Evolutionary conservation across 805 yeast species (phyloP).

Genomic region (Zygosaccharomyces lentus): DNA sequence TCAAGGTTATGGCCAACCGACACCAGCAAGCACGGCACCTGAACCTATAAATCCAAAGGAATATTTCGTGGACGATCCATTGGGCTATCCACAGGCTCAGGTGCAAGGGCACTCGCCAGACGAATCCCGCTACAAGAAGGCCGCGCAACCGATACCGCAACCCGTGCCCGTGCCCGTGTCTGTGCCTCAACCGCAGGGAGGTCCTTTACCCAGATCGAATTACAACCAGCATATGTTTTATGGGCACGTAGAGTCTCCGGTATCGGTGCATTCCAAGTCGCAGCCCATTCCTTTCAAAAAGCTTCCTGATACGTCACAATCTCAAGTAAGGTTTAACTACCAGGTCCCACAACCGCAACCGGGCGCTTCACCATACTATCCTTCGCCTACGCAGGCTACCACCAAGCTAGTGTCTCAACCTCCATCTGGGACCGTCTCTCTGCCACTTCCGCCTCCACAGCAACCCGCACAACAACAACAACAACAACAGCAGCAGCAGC

Average conservation of each 20-base stretch:
- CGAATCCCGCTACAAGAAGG: neutral
- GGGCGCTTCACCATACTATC: constrained; percentile 8
- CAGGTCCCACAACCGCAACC: constrained; percentile 3
- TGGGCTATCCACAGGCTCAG: neutral
- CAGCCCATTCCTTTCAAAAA: constrained; percentile 9
- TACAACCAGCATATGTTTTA: constrained; percentile 6
- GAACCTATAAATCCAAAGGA: neutral
- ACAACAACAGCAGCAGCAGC: neutral
- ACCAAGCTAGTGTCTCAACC: neutral
- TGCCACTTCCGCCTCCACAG: neutral
- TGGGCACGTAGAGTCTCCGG: constrained; percentile 6
- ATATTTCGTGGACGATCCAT: neutral
- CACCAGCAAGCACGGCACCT: constrained; percentile 8
- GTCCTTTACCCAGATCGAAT: neutral
- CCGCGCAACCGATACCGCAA: constrained; percentile 4
- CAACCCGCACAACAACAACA: constrained; percentile 1
- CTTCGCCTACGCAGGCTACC: neutral
- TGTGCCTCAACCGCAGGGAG: constrained; percentile 8
- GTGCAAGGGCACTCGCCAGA: neutral
- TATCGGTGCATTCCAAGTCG: constrained; percentile 3
- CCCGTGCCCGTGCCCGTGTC: constrained; percentile 4
- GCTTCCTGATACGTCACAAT: constrained; percentile 3
- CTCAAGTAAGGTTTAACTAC: constrained; percentile 7
- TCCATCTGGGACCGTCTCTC: neutral
- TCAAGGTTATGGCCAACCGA: neutral